Percentiles rank a stretch among this genome's conserved stretches.
Evolutionary conservation across 257 asterid species (phyloP).

Genomic region (Solanum arcanum): DNA sequence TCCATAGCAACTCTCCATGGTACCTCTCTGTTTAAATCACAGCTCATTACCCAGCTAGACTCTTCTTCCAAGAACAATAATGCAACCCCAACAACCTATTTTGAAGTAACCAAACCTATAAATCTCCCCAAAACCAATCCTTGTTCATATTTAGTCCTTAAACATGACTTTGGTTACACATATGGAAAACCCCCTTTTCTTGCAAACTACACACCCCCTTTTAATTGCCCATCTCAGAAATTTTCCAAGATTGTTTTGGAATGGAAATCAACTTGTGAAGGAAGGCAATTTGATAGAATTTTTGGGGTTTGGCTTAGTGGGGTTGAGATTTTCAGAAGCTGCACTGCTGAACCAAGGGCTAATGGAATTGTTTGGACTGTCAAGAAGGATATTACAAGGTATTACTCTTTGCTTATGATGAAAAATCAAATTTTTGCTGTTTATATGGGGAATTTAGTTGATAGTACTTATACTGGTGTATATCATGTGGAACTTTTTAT

Average conservation of each 20-base stretch:
- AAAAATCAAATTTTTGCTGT: conserved; percentile 49
- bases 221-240: conserved; percentile 26
- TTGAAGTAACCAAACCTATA: conserved; percentile 55
- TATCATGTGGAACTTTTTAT: conserved; percentile 54
- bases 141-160: conserved; percentile 31
- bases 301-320: conserved; percentile 91
- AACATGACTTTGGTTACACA: conserved; percentile 47
- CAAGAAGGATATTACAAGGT: conserved; percentile 65
- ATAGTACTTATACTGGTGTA: conserved; percentile 57
- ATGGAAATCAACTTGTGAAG: conserved; percentile 62
- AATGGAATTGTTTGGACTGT: conserved; percentile 62
- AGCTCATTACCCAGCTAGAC: not conserved
- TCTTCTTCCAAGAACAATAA: not conserved
- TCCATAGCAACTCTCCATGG: conserved; percentile 24
- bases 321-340: conserved; percentile 74
- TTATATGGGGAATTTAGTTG: conserved; percentile 54
- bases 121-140: conserved; percentile 36
- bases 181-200: conserved; percentile 48
- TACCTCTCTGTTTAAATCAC: conserved; percentile 14
- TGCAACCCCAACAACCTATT: conserved; percentile 29
- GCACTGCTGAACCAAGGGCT: conserved; percentile 65
- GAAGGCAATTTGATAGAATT: conserved; percentile 72
- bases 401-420: conserved; percentile 39
- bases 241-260: conserved; percentile 51
- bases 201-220: conserved; percentile 38